Evolutionary conservation across 2,329 filamentous ascomycete genomes (phyloP), one percentile per base, ranked within the genome.

Genomic region (Taxawa tesnikishii): DNA sequence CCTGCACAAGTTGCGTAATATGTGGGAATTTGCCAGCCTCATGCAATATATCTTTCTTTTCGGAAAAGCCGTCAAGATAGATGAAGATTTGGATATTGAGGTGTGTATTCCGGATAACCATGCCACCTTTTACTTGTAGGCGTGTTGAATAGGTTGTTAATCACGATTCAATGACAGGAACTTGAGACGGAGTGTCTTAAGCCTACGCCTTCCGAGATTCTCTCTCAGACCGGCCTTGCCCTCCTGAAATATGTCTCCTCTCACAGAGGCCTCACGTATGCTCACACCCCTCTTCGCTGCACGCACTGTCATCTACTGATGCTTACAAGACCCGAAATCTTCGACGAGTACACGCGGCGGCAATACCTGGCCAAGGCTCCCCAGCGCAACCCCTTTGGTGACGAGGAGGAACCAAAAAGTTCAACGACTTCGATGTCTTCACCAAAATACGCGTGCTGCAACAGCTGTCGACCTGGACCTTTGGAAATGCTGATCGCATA

Each of bases 41-140:
- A 85, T 80, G 60, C 88, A 98, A 59, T 98, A 85, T 70, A 83
- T 96, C 39, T 82, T 79, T 54, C 73, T 88, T 25, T 98, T 98
- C 56, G 87, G 88, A 39, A 77, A 80, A 48, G 77, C 77, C 26
- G 77, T 93, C 54, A 94, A 93, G 62, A 82, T 96, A 43, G 79
- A 90, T 46, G 81, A 92, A 40, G 76, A 80, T 50, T 69, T 94
- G 41, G 84, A 88, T 50, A 81, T 94, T 42, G 87, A 96, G 63
- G 90, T 94, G 73, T 48, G 62, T 47, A n/a, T n/a, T n/a, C n/a
- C n/a, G n/a, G n/a, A n/a, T n/a, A n/a, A n/a, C 39, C 31, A 26
- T 14, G 23, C 26, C 21, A 14, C 4, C 4, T 6, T 12, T 12
- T n/a, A n/a, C n/a, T n/a, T n/a, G n/a, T n/a, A n/a, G n/a, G n/a